Conservation (phyloP, 106 monocot species). For the Dendrobium huoshanense region DNA sequence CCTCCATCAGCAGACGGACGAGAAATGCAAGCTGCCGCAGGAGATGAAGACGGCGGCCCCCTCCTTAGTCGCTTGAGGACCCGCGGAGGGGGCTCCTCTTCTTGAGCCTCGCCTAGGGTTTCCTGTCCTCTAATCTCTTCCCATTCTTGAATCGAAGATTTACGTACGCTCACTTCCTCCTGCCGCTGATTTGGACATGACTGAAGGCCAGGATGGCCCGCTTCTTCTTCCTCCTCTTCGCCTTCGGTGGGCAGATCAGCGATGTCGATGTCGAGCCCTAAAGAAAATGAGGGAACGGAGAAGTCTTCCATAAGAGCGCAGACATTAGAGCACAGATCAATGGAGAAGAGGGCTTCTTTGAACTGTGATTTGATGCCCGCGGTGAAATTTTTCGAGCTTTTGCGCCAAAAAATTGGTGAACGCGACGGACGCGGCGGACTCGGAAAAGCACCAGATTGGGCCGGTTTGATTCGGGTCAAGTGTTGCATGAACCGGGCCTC, state of each 20-base stretch:
- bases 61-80: conserved; percentile 41
- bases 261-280: conserved; percentile 15
- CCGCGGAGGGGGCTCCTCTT: conserved; percentile 17
- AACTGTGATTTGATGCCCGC: too few species aligned
- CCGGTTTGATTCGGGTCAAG: not conserved
- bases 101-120: not conserved
- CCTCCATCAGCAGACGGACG: conserved; percentile 2
- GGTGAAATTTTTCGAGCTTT: not conserved
- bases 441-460: not conserved
- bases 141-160: conserved; percentile 4
- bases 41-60: conserved; percentile 25
- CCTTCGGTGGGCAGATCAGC: not conserved
- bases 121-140: not conserved
- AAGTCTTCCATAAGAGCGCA: conserved; percentile 1
- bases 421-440: not conserved
- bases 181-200: not conserved
- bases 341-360: not conserved
- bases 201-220: not conserved
- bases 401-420: not conserved
- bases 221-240: conserved; percentile 1
- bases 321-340: not conserved
- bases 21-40: not conserved
- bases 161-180: conserved; percentile 3
- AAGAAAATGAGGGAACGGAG: conserved; percentile 26
- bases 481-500: too few species aligned